phyloP scores from a whole-genome alignment of 2,329 filamentous ascomycete species.

The Venturia effusa region DNA sequence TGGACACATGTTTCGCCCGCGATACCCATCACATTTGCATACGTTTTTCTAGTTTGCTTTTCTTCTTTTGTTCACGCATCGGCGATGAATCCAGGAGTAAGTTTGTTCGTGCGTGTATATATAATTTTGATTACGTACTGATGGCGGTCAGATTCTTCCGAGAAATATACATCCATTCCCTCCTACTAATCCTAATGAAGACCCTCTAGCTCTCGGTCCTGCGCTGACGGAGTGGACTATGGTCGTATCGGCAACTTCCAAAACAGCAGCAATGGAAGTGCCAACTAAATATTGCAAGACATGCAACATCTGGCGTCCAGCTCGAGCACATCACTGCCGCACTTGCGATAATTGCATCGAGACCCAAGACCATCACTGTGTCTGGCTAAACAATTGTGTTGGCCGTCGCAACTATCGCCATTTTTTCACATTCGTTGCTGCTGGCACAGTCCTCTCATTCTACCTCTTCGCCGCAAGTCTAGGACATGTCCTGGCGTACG shows the following conservation, averaged over 20 bases:
- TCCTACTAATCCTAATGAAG: conserved; percentile 61
- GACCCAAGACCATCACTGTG: conserved; percentile 94
- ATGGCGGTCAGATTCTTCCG: conserved; percentile 62
- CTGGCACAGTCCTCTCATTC: conserved; percentile 63
- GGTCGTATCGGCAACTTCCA: conserved; percentile 66
- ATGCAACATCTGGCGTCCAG: conserved; percentile 94
- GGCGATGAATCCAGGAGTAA: conserved; percentile 81
- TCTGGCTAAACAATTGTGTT: conserved; percentile 98
- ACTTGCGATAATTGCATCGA: conserved; percentile 96
- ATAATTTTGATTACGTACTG: conserved; percentile 4
- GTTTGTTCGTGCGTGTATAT: conserved; percentile 27
- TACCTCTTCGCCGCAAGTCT: conserved; percentile 69
- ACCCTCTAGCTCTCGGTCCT: conserved; percentile 71
- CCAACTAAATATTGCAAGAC: conserved; percentile 97
- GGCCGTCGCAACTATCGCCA: conserved; percentile 96
- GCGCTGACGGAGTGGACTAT: conserved; percentile 90
- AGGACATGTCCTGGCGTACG: conserved; percentile 70
- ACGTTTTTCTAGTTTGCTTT: conserved; percentile 80
- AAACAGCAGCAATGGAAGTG: conserved; percentile 86
- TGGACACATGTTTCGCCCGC: conserved; percentile 82
- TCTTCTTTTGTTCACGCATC: conserved; percentile 94
- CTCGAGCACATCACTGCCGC: conserved; percentile 90
- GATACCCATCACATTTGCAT: conserved; percentile 80
- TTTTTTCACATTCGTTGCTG: conserved; percentile 85
- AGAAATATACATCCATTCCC: conserved; percentile 86